Evolutionary conservation across 352 stramenopile species (phyloP), one percentile per base, ranked within the genome.

Genomic region (Phytophthora quininea): DNA sequence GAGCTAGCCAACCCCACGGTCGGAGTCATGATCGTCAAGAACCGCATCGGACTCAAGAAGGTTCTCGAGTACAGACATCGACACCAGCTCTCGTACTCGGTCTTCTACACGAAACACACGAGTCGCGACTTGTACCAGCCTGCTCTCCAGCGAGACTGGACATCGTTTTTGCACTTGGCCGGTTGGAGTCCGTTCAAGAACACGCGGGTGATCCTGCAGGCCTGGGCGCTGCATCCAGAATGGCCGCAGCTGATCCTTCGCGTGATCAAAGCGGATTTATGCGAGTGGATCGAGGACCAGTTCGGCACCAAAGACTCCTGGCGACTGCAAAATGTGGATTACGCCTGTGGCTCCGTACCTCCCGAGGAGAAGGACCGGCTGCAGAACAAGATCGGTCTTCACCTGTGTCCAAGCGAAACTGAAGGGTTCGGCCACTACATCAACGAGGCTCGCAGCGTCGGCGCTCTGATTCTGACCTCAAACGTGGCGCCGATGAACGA

Each of bases 361-460:
- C 49, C 80, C 29, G 77, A 78, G 38, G 67, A 85, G 58, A 90
- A 90, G 54, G 79, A 80, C 45, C 74, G 68, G 32, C 75, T 92
- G 62, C 86, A 92, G 64, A 94, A 94, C 62, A 66, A 77, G 54
- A 88, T 94, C 54, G 86, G 86, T 14, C 70, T 94, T 49, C 86
- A 94, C 38, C 47, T 94, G 53, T 91, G 82, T 67, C 86, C 86
- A 10, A 92, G 82, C 49, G 82, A 90, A 64, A 90, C 79, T 10
- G 86, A 94, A 67, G 86, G 84, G 15, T 96, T 94, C 54, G 82
- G 88, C 33, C 88, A 96, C 66, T 93, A 93, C 54, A 93, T 96
- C 64, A 96, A 96, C 58, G 82, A 94, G 60, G 88, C 88, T 15
- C 84, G 88, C 30, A 92, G 86, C 56, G 77, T 81, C 9, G 86